Conservation (phyloP, 2,329 filamentous ascomycete species). For the Neonectria magnoliae region DNA sequence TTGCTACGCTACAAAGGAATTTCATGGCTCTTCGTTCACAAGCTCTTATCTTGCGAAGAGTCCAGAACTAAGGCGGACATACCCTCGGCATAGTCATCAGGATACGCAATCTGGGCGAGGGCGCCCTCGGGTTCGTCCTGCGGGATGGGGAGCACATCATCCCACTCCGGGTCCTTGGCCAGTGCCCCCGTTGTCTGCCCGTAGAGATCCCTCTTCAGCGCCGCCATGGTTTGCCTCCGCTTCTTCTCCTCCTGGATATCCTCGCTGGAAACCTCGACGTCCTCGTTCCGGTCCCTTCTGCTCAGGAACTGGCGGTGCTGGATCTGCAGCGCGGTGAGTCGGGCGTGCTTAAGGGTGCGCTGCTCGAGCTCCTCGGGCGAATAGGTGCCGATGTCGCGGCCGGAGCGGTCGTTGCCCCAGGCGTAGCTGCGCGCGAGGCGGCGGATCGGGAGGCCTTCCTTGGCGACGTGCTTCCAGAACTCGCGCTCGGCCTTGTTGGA, state of each 20-base stretch:
- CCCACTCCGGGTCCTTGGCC: slow-evolving; percentile 78
- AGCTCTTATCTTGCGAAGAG: slow-evolving; percentile 18
- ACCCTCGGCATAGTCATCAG: slow-evolving; percentile 87
- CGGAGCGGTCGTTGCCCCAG: slow-evolving; percentile 64
- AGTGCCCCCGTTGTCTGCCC: slow-evolving; percentile 57
- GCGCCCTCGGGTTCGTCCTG: slow-evolving; percentile 85
- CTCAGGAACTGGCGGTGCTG: slow-evolving; percentile 57
- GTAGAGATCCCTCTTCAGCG: slow-evolving; percentile 62
- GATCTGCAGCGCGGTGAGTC: slow-evolving; percentile 55
- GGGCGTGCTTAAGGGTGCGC: slow-evolving; percentile 53
- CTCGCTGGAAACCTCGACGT: slow-evolving; percentile 45
- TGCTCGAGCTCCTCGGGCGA: slow-evolving; percentile 56
- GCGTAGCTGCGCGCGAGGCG: slow-evolving; percentile 50
- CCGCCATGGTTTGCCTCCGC: slow-evolving; percentile 62
- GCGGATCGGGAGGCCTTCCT: slow-evolving; percentile 61
- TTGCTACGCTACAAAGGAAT: slow-evolving; percentile 18
- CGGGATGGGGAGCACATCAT: slow-evolving; percentile 83
- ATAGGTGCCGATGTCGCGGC: slow-evolving; percentile 61
- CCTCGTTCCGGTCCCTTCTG: slow-evolving; percentile 45
- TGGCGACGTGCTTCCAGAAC: slow-evolving; percentile 66
- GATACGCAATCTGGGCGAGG: slow-evolving; percentile 92
- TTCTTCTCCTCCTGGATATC: slow-evolving; percentile 58
- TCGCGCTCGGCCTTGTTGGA: slow-evolving; percentile 64
- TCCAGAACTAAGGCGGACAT: slow-evolving; percentile 38
- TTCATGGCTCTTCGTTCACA: slow-evolving; percentile 2